These are phyloP conservation scores for Rhodomyrtus tomentosa DNA, from an alignment of 345 rosid genomes.

Conservation along the genomic window DNA sequence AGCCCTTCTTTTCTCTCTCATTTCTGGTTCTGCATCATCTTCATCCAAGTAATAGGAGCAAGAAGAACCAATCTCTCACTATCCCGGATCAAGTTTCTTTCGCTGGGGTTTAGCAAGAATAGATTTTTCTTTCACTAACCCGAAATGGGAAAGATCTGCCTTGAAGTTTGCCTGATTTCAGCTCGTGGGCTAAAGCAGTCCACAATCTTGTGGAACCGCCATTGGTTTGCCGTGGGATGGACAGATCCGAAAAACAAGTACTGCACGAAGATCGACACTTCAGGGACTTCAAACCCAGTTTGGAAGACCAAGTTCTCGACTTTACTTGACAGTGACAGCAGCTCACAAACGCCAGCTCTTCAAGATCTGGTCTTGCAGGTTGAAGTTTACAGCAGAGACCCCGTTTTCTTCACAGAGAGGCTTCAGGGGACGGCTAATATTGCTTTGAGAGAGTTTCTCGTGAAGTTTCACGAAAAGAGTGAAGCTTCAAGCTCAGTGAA, in stretches of 20 bases:
- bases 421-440: constrained; percentile 67
- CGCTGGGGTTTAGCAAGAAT: neutral
- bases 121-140: neutral
- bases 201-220: constrained; percentile 51
- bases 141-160: constrained; percentile 53
- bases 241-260: constrained; percentile 74
- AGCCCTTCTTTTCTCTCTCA: neutral
- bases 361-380: constrained; percentile 29
- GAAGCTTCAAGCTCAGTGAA: constrained; percentile 11
- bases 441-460: constrained; percentile 56
- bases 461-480: constrained; percentile 22
- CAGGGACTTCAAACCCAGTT: constrained; percentile 54
- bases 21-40: neutral
- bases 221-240: constrained; percentile 97
- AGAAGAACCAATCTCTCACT: neutral
- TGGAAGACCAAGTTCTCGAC: constrained; percentile 81
- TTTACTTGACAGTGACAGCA: constrained; percentile 35
- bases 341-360: neutral
- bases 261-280: constrained; percentile 65
- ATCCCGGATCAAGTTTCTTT: neutral
- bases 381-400: constrained; percentile 77
- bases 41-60: neutral
- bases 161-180: constrained; percentile 67
- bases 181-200: constrained; percentile 65
- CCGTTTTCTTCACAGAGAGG: constrained; percentile 70